Base-by-base conservation (phyloP, 345 rosid species). In the Salix brachista region DNA sequence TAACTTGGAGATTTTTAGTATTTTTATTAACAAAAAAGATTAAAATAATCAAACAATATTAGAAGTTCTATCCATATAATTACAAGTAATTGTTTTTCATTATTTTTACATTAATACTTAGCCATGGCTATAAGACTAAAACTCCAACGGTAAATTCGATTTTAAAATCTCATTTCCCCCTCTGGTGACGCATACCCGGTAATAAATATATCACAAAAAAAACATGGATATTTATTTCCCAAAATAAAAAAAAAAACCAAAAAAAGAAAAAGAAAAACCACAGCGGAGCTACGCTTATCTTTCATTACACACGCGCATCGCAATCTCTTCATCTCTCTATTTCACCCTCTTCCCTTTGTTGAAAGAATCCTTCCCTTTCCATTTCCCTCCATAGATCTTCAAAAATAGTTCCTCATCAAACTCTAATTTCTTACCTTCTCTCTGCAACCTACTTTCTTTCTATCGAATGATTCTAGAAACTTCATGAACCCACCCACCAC, bases 361-460 rank as follows among this genome's bases (percentile, higher is more conserved):
- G 11, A 18, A 16, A 56, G 70, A 73, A 46, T 65, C 56, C 69
- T 21, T 37, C 19, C 50, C 65, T 71, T 41, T 73, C 32, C 62
- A n/a, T 78, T 85, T 80, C 75, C 84, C 77, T 79, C 86, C 83
- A 72, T 82, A 81, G 86, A 85, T 84, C 90, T 78, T 81, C 75
- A 62, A 46, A 70, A 23, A 50, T 42, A 74, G 70, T 44, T 56
- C 42, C 46, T 16, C 54, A 2, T 25, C 79, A 50, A 84, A 72
- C 85, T 83, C 87, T 73, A 70, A 39, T 74, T 65, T 54, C 48
- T 34, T 23, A n/a, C 52, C 44, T 41, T 34, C 71, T 44, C 48
- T 70, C 70, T 30, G 1, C n/a, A 17, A 68, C 78, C 71, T 18
- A 50, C 28, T 3, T 16, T 36, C 9, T 50, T 32, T 42, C 18